Conservation (phyloP, 2,329 filamentous ascomycete genomes). For the Botrytis aclada region DNA sequence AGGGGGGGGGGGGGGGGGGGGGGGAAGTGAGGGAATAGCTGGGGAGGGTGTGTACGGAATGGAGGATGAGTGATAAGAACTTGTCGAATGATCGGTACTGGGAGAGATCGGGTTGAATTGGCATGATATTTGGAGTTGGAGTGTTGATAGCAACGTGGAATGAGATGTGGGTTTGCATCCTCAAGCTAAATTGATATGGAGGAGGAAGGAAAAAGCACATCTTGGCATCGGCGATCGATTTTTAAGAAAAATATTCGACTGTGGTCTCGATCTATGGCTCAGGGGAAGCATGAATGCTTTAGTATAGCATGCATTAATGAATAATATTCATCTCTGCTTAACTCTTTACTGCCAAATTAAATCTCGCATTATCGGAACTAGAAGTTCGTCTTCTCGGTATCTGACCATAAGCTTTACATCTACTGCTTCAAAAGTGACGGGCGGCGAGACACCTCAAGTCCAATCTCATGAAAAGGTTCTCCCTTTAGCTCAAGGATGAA, state of each 20-base stretch:
- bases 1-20: too few species aligned
- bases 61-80: neutral
- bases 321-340: neutral
- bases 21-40: too few species aligned
- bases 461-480: neutral
- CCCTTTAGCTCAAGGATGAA: neutral
- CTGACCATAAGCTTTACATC: neutral
- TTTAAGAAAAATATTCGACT: neutral
- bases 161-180: neutral
- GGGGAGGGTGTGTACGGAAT: too few species aligned
- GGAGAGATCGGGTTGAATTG: too few species aligned
- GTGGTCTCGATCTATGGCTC: neutral
- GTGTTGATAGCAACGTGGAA: neutral
- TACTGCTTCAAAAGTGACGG: neutral
- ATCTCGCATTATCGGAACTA: neutral
- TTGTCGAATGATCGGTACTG: too few species aligned
- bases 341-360: neutral
- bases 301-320: neutral
- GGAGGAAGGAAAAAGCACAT: neutral
- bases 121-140: neutral
- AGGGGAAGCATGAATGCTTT: neutral
- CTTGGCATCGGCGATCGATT: neutral
- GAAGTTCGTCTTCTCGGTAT: too few species aligned
- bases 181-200: neutral
- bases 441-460: neutral